Base-by-base conservation (phyloP, 441 rosid species). In the Brassica balearica region DNA sequence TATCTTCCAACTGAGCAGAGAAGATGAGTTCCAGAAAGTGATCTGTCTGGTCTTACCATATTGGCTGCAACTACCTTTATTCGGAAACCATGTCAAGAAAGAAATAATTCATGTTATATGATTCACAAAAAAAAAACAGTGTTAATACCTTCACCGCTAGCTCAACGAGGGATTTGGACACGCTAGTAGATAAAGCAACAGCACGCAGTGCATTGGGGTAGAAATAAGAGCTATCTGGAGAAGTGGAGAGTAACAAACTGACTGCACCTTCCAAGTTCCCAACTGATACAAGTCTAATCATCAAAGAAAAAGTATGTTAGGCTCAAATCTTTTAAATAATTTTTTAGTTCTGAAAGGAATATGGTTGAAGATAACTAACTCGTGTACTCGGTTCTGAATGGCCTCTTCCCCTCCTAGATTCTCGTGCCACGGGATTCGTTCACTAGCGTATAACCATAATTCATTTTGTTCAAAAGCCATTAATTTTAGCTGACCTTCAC, bases 1-100 rank as follows among this genome's bases (percentile, higher is more conserved):
- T 43, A 43, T 43, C 53, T 43, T 43, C 53, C 53, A 43, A 43
- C 53, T 43, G 53, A 43, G 53, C 53, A 43, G 53, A 43, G 53
- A 43, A 43, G 53, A 43, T 43, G 53, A 43, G 53, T 43, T 43
- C 53, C 53, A 43, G 53, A 43, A 43, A 43, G 53, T 43, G 53
- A 43, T 11, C 53, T 43, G 14, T 43, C 53, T 11, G 53, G 53
- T 43, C 53, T 43, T 43, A 43, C 53, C 53, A 43, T 43, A 12
- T 43, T 43, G 53, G 53, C 53, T 43, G 53, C 53, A 43, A 43
- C 14, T 43, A 43, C 53, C 53, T 43, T 43, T 43, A 43, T 43
- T 43, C 6, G n/a, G 14, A 11, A 43, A 43, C 14, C 53, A 43
- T 43, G 53, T 3, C n/a, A 43, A 43, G 5, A 43, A 43, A 43